phyloP scores from a whole-genome alignment of 441 rosid genomes.

The Isatis lusitanica region DNA sequence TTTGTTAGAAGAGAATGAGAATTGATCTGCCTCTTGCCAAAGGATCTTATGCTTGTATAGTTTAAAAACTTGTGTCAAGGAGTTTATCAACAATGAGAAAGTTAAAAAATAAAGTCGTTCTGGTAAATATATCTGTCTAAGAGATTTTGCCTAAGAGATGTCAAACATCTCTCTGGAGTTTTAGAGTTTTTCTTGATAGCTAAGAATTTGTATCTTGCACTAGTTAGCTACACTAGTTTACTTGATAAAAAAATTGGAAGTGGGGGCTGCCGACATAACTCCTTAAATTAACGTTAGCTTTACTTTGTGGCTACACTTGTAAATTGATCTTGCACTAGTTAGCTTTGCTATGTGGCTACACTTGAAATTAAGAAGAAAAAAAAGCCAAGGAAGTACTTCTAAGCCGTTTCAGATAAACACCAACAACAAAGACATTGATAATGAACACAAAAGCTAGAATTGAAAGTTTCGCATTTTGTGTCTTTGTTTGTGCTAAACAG shows the following conservation, averaged over 20 bases:
- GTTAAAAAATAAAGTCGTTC: no score
- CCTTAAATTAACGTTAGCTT: no score
- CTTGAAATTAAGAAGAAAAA: no score
- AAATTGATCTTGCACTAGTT: no score
- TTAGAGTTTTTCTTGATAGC: neutral
- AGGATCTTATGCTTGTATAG: no score
- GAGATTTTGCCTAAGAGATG: neutral
- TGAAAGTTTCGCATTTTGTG: constrained; percentile 13
- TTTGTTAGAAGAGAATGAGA: no score
- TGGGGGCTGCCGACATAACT: neutral
- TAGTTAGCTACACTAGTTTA: neutral
- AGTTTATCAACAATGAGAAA: no score
- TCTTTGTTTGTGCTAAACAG: neutral
- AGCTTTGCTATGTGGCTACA: no score
- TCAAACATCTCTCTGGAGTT: neutral
- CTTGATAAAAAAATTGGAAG: neutral
- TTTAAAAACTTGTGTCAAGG: no score
- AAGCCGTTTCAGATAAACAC: constrained; percentile 7
- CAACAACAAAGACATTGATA: constrained; percentile 6
- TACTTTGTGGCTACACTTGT: no score
- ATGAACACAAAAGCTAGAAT: constrained; percentile 11
- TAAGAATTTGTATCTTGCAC: neutral
- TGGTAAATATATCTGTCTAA: no score
- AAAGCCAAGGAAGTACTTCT: constrained; percentile 15
- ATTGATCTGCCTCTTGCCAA: no score